These are phyloP conservation scores for Candida frijolesensis DNA, from an alignment of 1,139 yeast genomes.

Conservation along the genomic window DNA sequence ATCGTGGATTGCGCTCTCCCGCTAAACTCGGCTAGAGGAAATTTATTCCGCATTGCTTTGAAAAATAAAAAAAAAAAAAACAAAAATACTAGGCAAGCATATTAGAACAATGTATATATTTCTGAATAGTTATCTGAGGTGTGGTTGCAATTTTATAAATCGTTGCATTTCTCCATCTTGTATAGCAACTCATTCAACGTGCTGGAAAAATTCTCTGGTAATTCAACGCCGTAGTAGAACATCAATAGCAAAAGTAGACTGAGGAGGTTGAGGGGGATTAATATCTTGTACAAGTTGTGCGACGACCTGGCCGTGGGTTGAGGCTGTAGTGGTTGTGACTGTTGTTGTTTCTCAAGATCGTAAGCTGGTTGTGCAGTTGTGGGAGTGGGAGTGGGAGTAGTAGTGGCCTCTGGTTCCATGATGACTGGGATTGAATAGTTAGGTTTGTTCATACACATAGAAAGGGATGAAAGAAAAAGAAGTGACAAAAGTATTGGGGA, in stretches of 20 bases:
- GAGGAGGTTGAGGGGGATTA: background rate
- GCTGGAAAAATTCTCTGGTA: background rate
- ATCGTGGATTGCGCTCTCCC: background rate
- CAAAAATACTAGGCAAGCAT: too few relatives aligned
- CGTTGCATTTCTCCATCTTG: constrained; percentile 5
- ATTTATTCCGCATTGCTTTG: background rate
- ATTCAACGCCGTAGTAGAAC: background rate
- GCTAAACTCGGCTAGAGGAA: background rate
- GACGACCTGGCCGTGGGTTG: background rate
- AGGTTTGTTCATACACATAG: background rate
- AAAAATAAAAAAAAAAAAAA: background rate
- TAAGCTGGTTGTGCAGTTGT: too few relatives aligned
- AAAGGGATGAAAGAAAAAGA: too few relatives aligned
- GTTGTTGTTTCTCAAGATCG: constrained; percentile 3
- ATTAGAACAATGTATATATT: background rate
- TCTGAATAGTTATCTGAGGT: background rate
- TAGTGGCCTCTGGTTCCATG: background rate
- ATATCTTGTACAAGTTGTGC: background rate
- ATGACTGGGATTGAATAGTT: background rate
- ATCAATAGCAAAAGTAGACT: background rate
- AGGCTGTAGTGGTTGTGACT: background rate
- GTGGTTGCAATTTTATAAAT: background rate
- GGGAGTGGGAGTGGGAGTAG: background rate
- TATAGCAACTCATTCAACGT: constrained; percentile 1
- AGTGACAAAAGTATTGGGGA: too few relatives aligned